Evolutionary conservation across 345 rosid species (phyloP).

Genomic region (Odontarrhena argentea): DNA sequence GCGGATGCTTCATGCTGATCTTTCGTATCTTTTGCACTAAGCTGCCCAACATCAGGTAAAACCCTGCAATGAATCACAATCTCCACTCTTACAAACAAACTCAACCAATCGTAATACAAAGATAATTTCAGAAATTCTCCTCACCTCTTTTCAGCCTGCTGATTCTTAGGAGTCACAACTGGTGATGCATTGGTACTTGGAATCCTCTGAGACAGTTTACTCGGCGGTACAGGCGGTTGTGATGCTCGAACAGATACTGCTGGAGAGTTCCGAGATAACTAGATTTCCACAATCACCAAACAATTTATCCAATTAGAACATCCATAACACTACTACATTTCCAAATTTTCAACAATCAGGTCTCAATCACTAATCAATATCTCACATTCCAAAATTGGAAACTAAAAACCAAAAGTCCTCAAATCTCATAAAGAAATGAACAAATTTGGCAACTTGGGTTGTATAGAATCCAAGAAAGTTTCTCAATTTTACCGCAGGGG

Average conservation of each 20-base stretch:
- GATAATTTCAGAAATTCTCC: not conserved
- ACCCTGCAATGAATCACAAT: constrained; percentile 54
- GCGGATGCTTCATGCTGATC: constrained; percentile 86
- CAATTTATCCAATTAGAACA: constrained; percentile 30
- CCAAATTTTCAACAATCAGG: constrained; percentile 2
- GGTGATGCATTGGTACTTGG: constrained; percentile 49
- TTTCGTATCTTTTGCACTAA: constrained; percentile 48
- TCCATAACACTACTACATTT: not conserved
- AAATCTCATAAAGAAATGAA: not conserved
- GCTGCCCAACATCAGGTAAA: constrained; percentile 51
- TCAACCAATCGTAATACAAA: constrained; percentile 7
- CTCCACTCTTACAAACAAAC: constrained; percentile 25
- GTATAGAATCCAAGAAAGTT: not conserved
- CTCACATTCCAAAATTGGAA: constrained; percentile 37
- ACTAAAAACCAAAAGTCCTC: constrained; percentile 14
- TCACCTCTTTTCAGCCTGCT: constrained; percentile 66
- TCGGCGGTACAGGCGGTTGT: constrained; percentile 58
- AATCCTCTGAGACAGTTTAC: constrained; percentile 56
- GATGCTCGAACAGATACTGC: constrained; percentile 57
- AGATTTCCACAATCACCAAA: constrained; percentile 14
- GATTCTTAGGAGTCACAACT: constrained; percentile 61
- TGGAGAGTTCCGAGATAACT: constrained; percentile 58
- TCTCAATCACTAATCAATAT: constrained; percentile 20
- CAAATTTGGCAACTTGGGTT: constrained; percentile 17
- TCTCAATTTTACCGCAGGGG: constrained; percentile 65